Evolutionary conservation across 139 green algal species (phyloP).

Genomic region (Tetraselmis striata): DNA sequence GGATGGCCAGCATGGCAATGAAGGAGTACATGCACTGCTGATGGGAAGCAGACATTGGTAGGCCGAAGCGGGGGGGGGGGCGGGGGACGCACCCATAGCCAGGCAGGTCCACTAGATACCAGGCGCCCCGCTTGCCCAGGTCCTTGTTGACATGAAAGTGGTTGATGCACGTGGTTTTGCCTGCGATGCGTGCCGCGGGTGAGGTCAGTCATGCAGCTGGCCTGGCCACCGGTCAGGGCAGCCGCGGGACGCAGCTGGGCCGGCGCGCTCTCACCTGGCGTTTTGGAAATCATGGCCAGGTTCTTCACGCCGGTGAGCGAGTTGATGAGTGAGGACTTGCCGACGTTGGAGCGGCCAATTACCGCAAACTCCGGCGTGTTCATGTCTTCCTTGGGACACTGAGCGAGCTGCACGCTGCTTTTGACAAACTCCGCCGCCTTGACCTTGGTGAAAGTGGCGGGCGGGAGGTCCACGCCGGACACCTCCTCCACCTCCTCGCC

Average conservation of each 20-base stretch:
- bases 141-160: slow-evolving; percentile 92
- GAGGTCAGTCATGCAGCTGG: not conserved
- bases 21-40: no score
- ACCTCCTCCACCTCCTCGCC: slow-evolving; percentile 4
- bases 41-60: not conserved
- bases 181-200: slow-evolving; percentile 42
- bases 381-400: slow-evolving; percentile 53
- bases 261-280: slow-evolving; percentile 57
- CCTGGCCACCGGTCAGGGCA: no score
- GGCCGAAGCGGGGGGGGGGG: not conserved
- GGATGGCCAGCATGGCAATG: no score
- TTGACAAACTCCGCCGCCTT: slow-evolving; percentile 59
- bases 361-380: slow-evolving; percentile 87
- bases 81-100: slow-evolving; percentile 73
- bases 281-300: slow-evolving; percentile 87
- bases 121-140: slow-evolving; percentile 26
- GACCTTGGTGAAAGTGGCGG: slow-evolving; percentile 13
- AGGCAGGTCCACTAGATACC: slow-evolving; percentile 93
- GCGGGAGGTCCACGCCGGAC: slow-evolving; percentile 15
- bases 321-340: slow-evolving; percentile 96
- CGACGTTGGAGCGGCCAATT: slow-evolving; percentile 93
- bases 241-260: not conserved
- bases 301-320: slow-evolving; percentile 66
- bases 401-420: slow-evolving; percentile 47
- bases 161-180: slow-evolving; percentile 94